These are phyloP conservation scores for Myxozyma kluyveri DNA, from an alignment of 805 yeast genomes.

Conservation along the genomic window DNA sequence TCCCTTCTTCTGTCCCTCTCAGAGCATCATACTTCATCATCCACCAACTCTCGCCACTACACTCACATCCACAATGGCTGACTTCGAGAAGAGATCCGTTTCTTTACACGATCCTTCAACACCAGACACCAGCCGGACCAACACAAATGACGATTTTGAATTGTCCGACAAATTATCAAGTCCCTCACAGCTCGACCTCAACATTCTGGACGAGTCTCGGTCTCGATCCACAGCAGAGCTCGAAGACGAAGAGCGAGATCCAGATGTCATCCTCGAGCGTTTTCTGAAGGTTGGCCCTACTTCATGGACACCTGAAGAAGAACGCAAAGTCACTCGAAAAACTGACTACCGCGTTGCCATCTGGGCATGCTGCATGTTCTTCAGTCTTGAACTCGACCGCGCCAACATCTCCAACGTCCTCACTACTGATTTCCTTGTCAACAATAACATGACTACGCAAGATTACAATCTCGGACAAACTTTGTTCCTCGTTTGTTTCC, in stretches of 20 bases:
- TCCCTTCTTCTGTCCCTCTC: not conserved
- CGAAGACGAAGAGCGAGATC: conserved; percentile 20
- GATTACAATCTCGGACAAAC: conserved; percentile 59
- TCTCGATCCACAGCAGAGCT: not conserved
- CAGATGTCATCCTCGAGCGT: conserved; percentile 18
- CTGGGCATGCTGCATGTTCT: conserved; percentile 56
- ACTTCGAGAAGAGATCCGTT: not conserved
- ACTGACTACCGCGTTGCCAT: conserved; percentile 54
- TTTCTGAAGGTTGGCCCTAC: conserved; percentile 14
- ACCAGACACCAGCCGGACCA: not conserved
- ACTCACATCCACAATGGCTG: not conserved
- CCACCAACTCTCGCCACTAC: not conserved
- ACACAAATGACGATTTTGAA: not conserved
- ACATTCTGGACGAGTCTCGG: not conserved
- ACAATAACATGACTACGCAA: conserved; percentile 51
- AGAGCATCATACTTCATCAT: not conserved
- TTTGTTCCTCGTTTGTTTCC: conserved; percentile 48
- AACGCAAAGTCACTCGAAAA: conserved; percentile 47
- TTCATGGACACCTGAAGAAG: conserved; percentile 54
- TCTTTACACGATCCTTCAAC: not conserved
- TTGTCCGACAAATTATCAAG: not conserved
- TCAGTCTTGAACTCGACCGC: conserved; percentile 57
- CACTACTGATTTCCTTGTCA: conserved; percentile 53
- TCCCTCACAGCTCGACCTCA: not conserved
- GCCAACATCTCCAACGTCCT: conserved; percentile 54